Evolutionary conservation across 2,329 filamentous ascomycete genomes (phyloP), one percentile per base, ranked within the genome.

Genomic region (Lizonia empirigonia): DNA sequence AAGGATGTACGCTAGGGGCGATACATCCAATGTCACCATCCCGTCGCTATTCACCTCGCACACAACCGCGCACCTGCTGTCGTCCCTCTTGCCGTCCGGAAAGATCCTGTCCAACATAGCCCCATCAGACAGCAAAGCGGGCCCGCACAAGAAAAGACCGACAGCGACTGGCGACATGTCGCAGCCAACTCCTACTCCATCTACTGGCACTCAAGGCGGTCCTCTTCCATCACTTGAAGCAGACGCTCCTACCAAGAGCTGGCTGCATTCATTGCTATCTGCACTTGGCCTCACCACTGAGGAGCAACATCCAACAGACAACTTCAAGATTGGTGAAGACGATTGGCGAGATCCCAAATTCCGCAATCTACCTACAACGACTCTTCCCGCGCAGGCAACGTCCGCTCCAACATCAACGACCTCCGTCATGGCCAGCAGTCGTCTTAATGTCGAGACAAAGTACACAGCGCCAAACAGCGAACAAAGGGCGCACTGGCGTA

Each of bases 1-100:
- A 41, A 94, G 95, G 63, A 99, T 99, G 94, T 97, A 96, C 72
- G 94, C 94, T n/a, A 86, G 90, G 65, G 94, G 93, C 29, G 92
- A 97, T 69, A 96, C 93, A 3, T 95, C 92, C 26, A 96, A 97
- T 66, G 84, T 97, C 59, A 91, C 91, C 0, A 97, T 99, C 45
- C 92, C 94, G 1, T 90, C 94, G 0, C 81, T 97, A 8, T 99
- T 99, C 74, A 97, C 94, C 0, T 95, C 93, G 0, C 86, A 94
- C 63, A 97, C 91, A 0, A 97, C 93, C 0, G 94, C 94, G 1
- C 93, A 97, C 71, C 80, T 99, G 12, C 81, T 99, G 13, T 96
- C 92, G 1, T 91, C 92, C 7, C 80, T 97, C 54, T 87, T 94
- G 50, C 90, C 92, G 42, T 46, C 55, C 5, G 50, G 56, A 18